Base-by-base conservation (phyloP, 2,329 filamentous ascomycete genomes). In the Ascochyta pisi region DNA sequence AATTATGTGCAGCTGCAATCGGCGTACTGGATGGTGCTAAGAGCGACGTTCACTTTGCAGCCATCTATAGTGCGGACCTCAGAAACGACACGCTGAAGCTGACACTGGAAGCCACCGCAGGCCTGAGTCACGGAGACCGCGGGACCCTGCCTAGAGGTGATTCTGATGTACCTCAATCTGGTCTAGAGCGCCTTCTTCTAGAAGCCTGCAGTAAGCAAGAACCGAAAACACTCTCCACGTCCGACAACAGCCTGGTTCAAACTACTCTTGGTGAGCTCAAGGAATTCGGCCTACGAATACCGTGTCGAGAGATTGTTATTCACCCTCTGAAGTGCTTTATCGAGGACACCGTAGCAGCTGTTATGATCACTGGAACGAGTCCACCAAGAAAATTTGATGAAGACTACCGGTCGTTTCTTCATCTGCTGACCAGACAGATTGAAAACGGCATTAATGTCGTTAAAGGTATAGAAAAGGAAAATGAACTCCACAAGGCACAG, bases 381-480 rank as follows among this genome's bases (percentile, higher is more conserved):
- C 89, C 91, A 1, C 81, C 89, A 24, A 82, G 90, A 43, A 90
- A 89, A 0, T 93, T 90, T 64, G 89, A 94, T 65, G 86, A 89
- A 35, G 90, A 93, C 62, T 94, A 93, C 66, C 84, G 85, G 58
- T 79, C 93, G 0, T 93, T 93, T 66, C 82, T 93, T 33, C 86
- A 89, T 63, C 81, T 93, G 0, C 76, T 92, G 5, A 87, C 86
- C 38, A 83, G 89, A 19, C 90, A 93, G 68, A 78, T 93, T 8
- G 89, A 55, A 27, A 55, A 48, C 87, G 13, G 93, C 89, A 1
- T 91, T 88, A 0, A 83, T 92, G 73, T 50, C 19, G 90, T 89
- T 1, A 92, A 89, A 0, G 90, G 92, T 0, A 88, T 92, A 0
- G 75, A 92, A 3, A 92, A 92, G 54, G 90, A 92, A 69, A 90